Conservation (phyloP, 2,329 filamentous ascomycete species). For the Cryoendolithus antarcticus region DNA sequence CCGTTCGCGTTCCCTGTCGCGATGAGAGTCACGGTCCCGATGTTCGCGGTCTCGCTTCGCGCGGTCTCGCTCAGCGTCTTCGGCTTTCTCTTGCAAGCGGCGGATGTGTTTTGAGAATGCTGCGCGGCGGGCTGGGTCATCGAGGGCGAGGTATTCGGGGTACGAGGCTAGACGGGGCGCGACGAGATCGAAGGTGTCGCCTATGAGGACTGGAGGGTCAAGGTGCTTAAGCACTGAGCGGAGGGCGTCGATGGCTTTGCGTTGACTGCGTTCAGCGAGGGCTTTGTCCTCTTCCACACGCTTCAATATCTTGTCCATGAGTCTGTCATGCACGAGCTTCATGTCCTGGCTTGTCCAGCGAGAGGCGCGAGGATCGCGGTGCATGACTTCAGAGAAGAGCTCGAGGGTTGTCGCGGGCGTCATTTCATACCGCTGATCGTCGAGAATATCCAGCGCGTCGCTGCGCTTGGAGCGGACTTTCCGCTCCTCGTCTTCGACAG, state of each 20-base stretch:
- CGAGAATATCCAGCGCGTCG: slow-evolving; percentile 21
- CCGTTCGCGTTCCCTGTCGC: slow-evolving; percentile 25
- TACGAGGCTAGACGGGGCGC: slow-evolving; percentile 65
- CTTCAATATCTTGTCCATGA: slow-evolving; percentile 75
- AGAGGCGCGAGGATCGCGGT: slow-evolving; percentile 76
- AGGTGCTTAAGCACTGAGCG: slow-evolving; percentile 79
- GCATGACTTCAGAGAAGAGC: slow-evolving; percentile 73
- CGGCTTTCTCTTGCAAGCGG: slow-evolving; percentile 81
- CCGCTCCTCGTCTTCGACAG: slow-evolving; percentile 85
- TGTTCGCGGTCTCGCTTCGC: slow-evolving; percentile 23
- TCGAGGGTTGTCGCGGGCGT: slow-evolving; percentile 75
- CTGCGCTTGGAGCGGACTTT: slow-evolving; percentile 21
- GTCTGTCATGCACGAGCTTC: slow-evolving; percentile 70
- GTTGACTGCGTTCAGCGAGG: slow-evolving; percentile 71
- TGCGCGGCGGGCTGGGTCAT: slow-evolving; percentile 67
- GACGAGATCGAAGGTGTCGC: slow-evolving; percentile 83
- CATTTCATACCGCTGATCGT: slow-evolving; percentile 84
- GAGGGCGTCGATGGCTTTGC: slow-evolving; percentile 70
- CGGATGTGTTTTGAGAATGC: slow-evolving; percentile 90
- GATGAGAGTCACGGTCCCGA: slow-evolving; percentile 28
- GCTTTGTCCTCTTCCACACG: slow-evolving; percentile 72
- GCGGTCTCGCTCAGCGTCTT: slow-evolving; percentile 55
- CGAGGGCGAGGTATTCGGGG: slow-evolving; percentile 74
- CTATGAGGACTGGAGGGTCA: slow-evolving; percentile 64
- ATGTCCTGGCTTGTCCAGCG: slow-evolving; percentile 72